A percentile compares a stretch with the other conserved stretches of the same genome.
These are phyloP conservation scores for Solanum pinnatisectum DNA, from an alignment of 257 asterid genomes.

Conservation along the genomic window DNA sequence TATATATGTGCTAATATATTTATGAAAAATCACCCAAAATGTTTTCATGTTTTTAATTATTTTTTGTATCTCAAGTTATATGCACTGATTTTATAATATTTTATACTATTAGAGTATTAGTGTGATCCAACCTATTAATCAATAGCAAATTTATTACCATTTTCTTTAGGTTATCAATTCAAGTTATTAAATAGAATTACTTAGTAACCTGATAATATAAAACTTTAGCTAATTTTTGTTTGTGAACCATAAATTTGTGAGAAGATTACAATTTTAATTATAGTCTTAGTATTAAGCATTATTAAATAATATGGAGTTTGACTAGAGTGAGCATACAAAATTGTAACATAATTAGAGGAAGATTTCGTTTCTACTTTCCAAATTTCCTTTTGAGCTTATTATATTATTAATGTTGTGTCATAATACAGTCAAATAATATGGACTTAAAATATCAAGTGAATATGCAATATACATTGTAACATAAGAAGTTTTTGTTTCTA, in stretches of 20 bases:
- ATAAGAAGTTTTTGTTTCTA: not conserved
- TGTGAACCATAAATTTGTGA: not conserved
- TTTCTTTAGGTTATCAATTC: not conserved
- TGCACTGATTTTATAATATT: not conserved
- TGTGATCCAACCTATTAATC: not conserved
- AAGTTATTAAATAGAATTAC: not conserved
- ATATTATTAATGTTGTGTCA: not conserved
- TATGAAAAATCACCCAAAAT: not conserved
- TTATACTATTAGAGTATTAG: too few relatives aligned
- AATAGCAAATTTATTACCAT: not conserved
- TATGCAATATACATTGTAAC: not conserved
- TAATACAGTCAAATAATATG: not conserved
- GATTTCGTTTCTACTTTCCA: not conserved
- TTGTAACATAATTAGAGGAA: not conserved
- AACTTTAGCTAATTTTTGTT: not conserved
- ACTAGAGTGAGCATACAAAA: not conserved
- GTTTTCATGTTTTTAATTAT: not conserved
- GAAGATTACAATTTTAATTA: not conserved
- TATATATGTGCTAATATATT: not conserved
- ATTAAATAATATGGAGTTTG: not conserved
- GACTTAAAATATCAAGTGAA: not conserved
- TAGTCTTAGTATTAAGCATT: not conserved
- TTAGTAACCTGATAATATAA: not conserved
- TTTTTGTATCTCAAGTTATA: not conserved
- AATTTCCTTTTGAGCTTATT: not conserved